phyloP scores from a whole-genome alignment of 1,284 basidiomycete genomes.

The Rhodotorula mucilaginosa region DNA sequence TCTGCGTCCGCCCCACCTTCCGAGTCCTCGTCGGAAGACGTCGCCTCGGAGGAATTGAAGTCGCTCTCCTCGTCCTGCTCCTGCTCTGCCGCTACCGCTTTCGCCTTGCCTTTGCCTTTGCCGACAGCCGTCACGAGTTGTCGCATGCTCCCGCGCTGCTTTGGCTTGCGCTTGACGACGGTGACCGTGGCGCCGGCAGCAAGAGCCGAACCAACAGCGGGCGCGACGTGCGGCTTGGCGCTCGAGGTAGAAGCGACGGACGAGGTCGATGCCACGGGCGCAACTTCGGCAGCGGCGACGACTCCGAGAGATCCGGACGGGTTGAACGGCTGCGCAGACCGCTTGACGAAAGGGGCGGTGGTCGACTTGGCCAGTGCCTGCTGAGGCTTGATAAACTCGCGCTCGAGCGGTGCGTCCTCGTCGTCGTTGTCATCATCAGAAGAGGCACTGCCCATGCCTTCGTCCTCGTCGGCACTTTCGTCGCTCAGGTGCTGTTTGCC shows the following conservation, averaged over 20 bases:
- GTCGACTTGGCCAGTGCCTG: conserved; percentile 21
- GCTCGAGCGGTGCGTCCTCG: conserved; percentile 14
- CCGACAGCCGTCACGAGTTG: conserved; percentile 28
- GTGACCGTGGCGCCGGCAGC: conserved; percentile 24
- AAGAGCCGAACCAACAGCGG: conserved; percentile 30
- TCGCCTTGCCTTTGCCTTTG: conserved; percentile 41
- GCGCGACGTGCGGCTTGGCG: background rate
- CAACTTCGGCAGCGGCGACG: conserved; percentile 2
- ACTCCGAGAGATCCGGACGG: conserved; percentile 37
- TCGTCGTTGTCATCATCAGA: conserved; percentile 7
- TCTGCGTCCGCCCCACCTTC: conserved; percentile 5
- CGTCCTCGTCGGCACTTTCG: conserved; percentile 6
- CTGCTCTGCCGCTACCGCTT: conserved; percentile 39
- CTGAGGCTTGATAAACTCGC: conserved; percentile 24
- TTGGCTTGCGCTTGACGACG: conserved; percentile 34
- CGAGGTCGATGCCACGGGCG: conserved; percentile 1
- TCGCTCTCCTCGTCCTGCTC: conserved; percentile 34
- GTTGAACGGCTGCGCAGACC: conserved; percentile 28
- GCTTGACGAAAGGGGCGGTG: conserved; percentile 6
- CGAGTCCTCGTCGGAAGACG: background rate
- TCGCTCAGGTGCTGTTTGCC: conserved; percentile 31
- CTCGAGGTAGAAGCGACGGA: conserved; percentile 22
- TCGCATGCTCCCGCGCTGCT: conserved; percentile 28
- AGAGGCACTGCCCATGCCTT: background rate
- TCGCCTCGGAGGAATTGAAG: conserved; percentile 28